Percentiles rank a stretch among this genome's conserved stretches.
Conservation (phyloP, 1,139 yeast species). For the Yamadazyma pseudoaaseri region DNA sequence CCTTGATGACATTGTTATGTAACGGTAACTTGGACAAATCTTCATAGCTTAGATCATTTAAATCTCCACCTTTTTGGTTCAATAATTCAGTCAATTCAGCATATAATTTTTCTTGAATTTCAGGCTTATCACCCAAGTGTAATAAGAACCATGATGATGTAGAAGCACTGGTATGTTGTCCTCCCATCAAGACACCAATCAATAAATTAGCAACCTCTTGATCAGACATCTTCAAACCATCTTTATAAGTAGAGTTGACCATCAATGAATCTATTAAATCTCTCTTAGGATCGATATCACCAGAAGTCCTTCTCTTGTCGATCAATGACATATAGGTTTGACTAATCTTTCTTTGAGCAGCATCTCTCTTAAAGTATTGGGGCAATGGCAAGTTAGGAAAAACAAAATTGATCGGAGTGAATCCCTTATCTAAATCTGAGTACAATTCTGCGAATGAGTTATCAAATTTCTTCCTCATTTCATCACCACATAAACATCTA, state of each 20-base stretch:
- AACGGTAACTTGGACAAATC: slow-evolving; percentile 79
- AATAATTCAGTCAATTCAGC: slow-evolving; percentile 69
- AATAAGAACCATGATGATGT: slow-evolving; percentile 94
- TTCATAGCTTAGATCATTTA: slow-evolving; percentile 70
- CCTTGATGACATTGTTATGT: slow-evolving; percentile 80
- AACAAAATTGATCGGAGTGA: slow-evolving; percentile 93
- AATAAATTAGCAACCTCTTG: slow-evolving; percentile 89
- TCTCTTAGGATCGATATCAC: slow-evolving; percentile 73
- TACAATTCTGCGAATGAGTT: slow-evolving; percentile 82
- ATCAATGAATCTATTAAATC: slow-evolving; percentile 89
- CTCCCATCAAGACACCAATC: slow-evolving; percentile 98
- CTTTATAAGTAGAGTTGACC: slow-evolving; percentile 82
- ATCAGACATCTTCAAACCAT: slow-evolving; percentile 92
- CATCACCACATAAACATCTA: slow-evolving; percentile 86
- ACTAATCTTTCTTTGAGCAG: slow-evolving; percentile 81
- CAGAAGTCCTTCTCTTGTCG: slow-evolving; percentile 64
- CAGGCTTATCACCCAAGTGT: slow-evolving; percentile 85
- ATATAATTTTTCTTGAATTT: slow-evolving; percentile 76
- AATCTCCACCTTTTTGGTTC: slow-evolving; percentile 47
- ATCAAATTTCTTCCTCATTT: slow-evolving; percentile 81
- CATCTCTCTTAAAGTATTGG: slow-evolving; percentile 77
- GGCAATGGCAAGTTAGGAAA: slow-evolving; percentile 94
- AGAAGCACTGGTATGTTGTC: slow-evolving; percentile 97
- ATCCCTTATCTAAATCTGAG: slow-evolving; percentile 93
- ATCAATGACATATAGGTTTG: slow-evolving; percentile 79